phyloP scores from a whole-genome alignment of 805 yeast species.

The Yarrowia sp. region DNA sequence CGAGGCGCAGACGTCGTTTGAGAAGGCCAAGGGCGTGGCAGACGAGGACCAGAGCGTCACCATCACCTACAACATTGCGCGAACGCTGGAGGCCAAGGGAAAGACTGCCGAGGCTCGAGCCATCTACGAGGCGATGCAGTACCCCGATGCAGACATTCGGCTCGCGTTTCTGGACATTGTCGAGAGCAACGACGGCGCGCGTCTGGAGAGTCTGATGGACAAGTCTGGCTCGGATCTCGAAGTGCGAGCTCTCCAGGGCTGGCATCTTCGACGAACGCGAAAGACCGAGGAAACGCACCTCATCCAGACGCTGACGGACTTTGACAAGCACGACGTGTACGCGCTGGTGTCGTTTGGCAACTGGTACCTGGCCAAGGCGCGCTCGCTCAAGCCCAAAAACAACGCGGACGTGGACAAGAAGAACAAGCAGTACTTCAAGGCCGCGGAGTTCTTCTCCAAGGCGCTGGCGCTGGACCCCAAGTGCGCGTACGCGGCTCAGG shows the following conservation, averaged over 20 bases:
- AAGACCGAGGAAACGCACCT: slow-evolving; percentile 70
- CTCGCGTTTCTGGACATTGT: slow-evolving; percentile 58
- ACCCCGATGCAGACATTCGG: slow-evolving; percentile 73
- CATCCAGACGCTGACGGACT: slow-evolving; percentile 76
- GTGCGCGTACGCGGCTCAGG: slow-evolving; percentile 96
- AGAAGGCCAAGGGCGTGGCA: slow-evolving; percentile 44
- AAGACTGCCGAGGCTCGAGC: slow-evolving; percentile 41
- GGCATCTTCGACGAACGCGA: slow-evolving; percentile 60
- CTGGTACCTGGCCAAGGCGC: slow-evolving; percentile 73
- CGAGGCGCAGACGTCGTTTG: slow-evolving; percentile 57
- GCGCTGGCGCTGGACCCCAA: slow-evolving; percentile 78
- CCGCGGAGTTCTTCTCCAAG: slow-evolving; percentile 89
- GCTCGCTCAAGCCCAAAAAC: slow-evolving; percentile 57
- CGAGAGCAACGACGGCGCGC: slow-evolving; percentile 43
- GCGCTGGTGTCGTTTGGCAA: slow-evolving; percentile 89
- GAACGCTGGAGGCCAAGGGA: slow-evolving; percentile 57
- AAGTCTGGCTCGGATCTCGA: slow-evolving; percentile 62
- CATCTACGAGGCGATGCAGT: slow-evolving; percentile 66
- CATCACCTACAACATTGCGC: slow-evolving; percentile 70
- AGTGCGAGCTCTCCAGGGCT: slow-evolving; percentile 86
- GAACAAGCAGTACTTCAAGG: slow-evolving; percentile 76
- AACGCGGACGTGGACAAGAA: slow-evolving; percentile 55
- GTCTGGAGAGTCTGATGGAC: slow-evolving; percentile 56
- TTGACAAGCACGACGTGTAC: slow-evolving; percentile 79
- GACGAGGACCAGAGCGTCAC: slow-evolving; percentile 40